phyloP scores from a whole-genome alignment of 805 yeast species.

The Candida schatavii region DNA sequence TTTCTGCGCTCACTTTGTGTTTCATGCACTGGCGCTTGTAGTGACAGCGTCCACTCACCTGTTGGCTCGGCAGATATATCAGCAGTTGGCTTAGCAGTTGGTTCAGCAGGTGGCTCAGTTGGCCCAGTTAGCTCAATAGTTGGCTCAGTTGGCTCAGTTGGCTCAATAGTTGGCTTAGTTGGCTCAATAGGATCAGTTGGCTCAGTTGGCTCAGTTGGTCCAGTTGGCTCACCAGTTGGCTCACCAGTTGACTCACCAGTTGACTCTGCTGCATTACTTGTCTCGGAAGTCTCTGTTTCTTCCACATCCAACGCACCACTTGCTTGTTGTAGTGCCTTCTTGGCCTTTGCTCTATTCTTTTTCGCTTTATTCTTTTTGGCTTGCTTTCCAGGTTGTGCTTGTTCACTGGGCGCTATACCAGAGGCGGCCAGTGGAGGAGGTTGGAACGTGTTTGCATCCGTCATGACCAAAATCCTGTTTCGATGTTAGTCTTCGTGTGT shows the following conservation, averaged over 20 bases:
- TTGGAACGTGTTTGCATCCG: constrained; percentile 3
- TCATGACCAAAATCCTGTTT: not conserved
- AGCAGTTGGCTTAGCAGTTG: no score
- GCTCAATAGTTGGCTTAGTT: not conserved
- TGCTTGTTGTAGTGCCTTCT: not conserved
- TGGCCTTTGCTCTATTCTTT: constrained; percentile 4
- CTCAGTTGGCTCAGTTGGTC: no score
- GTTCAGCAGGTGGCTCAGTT: not conserved
- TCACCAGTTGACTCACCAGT: no score
- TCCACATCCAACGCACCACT: no score
- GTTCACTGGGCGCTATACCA: not conserved
- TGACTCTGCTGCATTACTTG: no score
- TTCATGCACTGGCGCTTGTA: no score
- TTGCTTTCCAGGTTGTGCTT: constrained; percentile 1
- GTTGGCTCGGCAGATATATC: no score
- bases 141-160: not conserved
- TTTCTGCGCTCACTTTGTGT: not conserved
- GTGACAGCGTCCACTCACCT: no score
- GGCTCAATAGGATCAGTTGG: not conserved
- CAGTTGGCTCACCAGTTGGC: no score
- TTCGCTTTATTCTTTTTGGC: constrained; percentile 4
- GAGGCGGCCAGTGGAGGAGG: not conserved
- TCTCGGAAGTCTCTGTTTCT: no score
- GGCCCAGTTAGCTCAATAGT: not conserved
- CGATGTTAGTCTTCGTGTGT: no score